A percentile compares a stretch with the other conserved stretches of the same genome.
phyloP scores from a whole-genome alignment of 2,329 filamentous ascomycete species.

The Fusarium transvaalense region DNA sequence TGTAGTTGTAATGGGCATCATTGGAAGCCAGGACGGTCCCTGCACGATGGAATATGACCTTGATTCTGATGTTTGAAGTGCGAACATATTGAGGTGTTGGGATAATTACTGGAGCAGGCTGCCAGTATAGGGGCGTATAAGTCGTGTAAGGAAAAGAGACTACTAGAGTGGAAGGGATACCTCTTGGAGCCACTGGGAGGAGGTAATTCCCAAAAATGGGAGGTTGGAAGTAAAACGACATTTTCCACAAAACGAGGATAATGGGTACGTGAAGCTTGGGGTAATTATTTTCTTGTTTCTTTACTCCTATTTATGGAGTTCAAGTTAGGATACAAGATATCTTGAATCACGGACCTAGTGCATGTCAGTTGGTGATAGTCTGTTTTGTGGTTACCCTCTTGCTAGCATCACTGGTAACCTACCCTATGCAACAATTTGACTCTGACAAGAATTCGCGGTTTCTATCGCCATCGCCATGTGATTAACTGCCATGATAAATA shows the following conservation, averaged over 20 bases:
- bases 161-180: neutral
- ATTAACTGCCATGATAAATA: neutral
- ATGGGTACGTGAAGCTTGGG: neutral
- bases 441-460: neutral
- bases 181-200: neutral
- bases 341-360: constrained; percentile 9
- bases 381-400: neutral
- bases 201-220: constrained; percentile 40
- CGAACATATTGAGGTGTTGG: neutral
- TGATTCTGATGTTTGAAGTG: constrained; percentile 25
- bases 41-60: constrained; percentile 38
- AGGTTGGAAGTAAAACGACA: constrained; percentile 47
- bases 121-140: neutral
- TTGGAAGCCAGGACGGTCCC: constrained; percentile 28
- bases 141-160: neutral
- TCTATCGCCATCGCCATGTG: neutral
- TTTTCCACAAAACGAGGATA: constrained; percentile 6
- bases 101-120: neutral
- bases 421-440: neutral
- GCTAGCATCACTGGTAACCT: neutral
- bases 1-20: constrained; percentile 30
- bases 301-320: constrained; percentile 2
- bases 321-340: neutral
- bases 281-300: neutral
- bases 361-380: constrained; percentile 18